Conservation (phyloP, 2,329 filamentous ascomycete genomes). For the Lasiodiplodia sp. region DNA sequence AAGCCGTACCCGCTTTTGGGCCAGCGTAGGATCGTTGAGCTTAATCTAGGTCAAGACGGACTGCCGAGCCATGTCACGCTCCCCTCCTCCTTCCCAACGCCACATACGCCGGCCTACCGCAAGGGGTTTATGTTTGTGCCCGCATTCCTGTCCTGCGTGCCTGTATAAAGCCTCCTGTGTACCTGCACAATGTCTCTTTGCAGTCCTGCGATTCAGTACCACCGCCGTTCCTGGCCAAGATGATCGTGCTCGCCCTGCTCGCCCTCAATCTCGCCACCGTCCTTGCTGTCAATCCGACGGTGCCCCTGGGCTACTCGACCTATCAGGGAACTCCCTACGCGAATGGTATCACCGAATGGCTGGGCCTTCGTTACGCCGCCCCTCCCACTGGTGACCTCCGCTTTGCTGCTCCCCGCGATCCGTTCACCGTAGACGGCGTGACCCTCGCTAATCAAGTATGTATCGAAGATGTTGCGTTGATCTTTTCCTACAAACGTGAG, state of each 20-base stretch:
- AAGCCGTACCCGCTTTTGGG: constrained; percentile 7
- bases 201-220: not conserved
- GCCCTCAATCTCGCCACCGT: constrained; percentile 30
- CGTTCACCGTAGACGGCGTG: constrained; percentile 53
- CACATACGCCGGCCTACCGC: not conserved
- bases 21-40: not conserved
- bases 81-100: not conserved
- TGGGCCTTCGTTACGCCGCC: constrained; percentile 76
- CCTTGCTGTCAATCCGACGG: constrained; percentile 46
- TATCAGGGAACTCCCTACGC: constrained; percentile 65
- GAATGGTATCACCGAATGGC: constrained; percentile 71
- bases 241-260: not conserved
- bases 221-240: not conserved
- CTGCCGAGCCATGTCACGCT: constrained; percentile 14
- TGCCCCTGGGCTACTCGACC: constrained; percentile 69
- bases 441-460: constrained; percentile 64
- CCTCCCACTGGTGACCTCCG: constrained; percentile 70
- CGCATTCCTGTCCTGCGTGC: constrained; percentile 17
- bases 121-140: constrained; percentile 7
- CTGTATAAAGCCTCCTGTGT: constrained; percentile 21
- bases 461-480: not conserved
- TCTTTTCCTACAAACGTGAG: not conserved
- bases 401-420: constrained; percentile 73
- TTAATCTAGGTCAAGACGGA: not conserved
- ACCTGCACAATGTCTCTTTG: constrained; percentile 2